phyloP scores from a whole-genome alignment of 2,329 filamentous ascomycete species.

The Alternaria arbusti region DNA sequence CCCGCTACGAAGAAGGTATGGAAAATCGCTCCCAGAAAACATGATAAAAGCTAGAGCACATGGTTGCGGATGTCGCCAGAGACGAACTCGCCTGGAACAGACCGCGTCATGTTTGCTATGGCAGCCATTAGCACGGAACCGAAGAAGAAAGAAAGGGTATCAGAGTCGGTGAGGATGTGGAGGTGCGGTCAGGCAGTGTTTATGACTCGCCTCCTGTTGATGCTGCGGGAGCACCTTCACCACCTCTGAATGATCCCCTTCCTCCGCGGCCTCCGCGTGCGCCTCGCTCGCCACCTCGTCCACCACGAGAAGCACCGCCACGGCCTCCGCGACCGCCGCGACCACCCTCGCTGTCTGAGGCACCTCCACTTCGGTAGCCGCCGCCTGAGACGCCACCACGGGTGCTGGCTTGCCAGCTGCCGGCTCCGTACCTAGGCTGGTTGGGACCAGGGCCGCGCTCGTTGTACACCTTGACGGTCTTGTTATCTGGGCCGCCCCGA shows the following conservation, averaged over 20 bases:
- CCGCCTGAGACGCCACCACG: constrained; percentile 69
- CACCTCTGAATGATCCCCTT: constrained; percentile 40
- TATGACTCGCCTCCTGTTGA: constrained; percentile 49
- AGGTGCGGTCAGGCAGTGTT: constrained; percentile 14
- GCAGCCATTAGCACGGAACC: constrained; percentile 20
- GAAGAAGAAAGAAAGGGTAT: constrained; percentile 39
- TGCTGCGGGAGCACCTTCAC: constrained; percentile 43
- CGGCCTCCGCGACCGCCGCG: constrained; percentile 62
- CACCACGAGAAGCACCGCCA: constrained; percentile 56
- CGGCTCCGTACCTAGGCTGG: constrained; percentile 56
- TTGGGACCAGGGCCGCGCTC: constrained; percentile 61
- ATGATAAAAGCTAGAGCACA: constrained; percentile 18
- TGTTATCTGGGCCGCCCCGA: constrained; percentile 75
- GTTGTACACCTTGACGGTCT: constrained; percentile 83
- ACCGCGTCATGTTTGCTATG: constrained; percentile 3
- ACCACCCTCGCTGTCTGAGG: constrained; percentile 76
- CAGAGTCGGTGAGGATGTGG: constrained; percentile 31
- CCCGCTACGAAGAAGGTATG: constrained; percentile 32
- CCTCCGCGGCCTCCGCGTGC: constrained; percentile 51
- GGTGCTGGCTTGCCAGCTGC: constrained; percentile 67
- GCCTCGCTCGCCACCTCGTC: constrained; percentile 56
- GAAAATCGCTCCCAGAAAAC: constrained; percentile 14
- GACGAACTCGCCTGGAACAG: background rate
- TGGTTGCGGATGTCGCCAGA: constrained; percentile 4
- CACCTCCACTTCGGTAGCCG: constrained; percentile 82